Evolutionary conservation across 129 eudicot species (phyloP), one percentile per base, ranked within the genome.

Genomic region (Cynara cardunculus): DNA sequence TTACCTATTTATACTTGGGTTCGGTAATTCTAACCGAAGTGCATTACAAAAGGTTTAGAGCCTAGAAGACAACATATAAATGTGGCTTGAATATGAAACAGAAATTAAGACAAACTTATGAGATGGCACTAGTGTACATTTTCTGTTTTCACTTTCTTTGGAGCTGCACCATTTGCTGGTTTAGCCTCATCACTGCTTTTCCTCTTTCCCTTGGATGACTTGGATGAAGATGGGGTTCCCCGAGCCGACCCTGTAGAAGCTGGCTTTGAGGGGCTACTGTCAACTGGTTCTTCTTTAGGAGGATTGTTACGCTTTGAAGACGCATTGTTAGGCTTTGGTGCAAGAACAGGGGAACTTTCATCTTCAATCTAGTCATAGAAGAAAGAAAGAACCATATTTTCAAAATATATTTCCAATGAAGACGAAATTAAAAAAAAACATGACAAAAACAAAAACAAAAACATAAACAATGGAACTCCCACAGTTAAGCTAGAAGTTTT

Each of bases 81-180:
- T 41, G 18, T 0, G 53, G 18, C 1, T 9, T 22, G 25, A 25
- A 25, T 31, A 74, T 64, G 25, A 41, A 81, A 22, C 32, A 2
- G 11, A 37, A 56, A 25, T 13, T 37, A 56, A 18, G 26, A 53
- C 56, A 71, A 8, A 19, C 13, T 49, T 18, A 53, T 65, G 34
- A 32, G 70, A 59, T 75, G 19, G 8, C 25, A 49, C 0, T 74
- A 18, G 56, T 0, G 25, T 86, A 92, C 97, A 82, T 76, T 89
- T 86, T 95, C 99, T 64, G 95, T 85, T 85, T 95, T 95, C 2
- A 87, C 89, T 91, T 95, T 95, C 82, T 95, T 95, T 34, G 87
- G 34, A 79, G 96, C 89, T 59, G 87, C 83, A 76, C 77, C 88
- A 78, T 89, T 56, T 68, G 91, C 35, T 56, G 87, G 81, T 77